Evolutionary conservation across 1,284 basidiomycete genomes (phyloP).

Genomic region (Tilletia walkeri): DNA sequence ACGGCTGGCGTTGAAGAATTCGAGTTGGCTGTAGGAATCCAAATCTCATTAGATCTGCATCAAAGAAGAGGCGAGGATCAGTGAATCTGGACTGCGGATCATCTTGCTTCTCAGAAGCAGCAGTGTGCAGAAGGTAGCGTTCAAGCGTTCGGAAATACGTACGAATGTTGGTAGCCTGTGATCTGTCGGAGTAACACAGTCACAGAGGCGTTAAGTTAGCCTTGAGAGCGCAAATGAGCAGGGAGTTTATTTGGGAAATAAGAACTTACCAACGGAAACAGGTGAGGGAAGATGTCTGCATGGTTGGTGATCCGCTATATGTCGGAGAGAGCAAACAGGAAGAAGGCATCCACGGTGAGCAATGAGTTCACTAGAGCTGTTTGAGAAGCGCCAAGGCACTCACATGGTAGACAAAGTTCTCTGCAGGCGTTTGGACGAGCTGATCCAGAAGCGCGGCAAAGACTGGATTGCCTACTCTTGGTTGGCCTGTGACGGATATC

Average conservation of each 20-base stretch:
- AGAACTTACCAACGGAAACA: background rate
- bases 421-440: background rate
- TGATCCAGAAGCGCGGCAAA: conserved; percentile 3
- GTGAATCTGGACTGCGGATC: no score
- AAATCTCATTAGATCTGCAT: background rate
- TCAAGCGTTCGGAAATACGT: background rate
- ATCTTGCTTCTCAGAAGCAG: background rate
- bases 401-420: conserved; percentile 1
- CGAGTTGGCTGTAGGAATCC: background rate
- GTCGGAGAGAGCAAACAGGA: background rate
- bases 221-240: no score
- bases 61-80: no score
- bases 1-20: background rate
- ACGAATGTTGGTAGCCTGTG: conserved; percentile 1
- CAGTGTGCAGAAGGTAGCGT: background rate
- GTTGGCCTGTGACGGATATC: background rate
- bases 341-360: background rate
- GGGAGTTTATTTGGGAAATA: no score
- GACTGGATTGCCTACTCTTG: conserved; percentile 7
- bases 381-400: background rate
- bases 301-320: background rate
- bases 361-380: background rate
- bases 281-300: background rate
- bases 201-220: no score
- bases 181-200: background rate